Evolutionary conservation across 2,329 filamentous ascomycete species (phyloP), one percentile per base, ranked within the genome.

Genomic region (Neofusicoccum kwambonambiense): DNA sequence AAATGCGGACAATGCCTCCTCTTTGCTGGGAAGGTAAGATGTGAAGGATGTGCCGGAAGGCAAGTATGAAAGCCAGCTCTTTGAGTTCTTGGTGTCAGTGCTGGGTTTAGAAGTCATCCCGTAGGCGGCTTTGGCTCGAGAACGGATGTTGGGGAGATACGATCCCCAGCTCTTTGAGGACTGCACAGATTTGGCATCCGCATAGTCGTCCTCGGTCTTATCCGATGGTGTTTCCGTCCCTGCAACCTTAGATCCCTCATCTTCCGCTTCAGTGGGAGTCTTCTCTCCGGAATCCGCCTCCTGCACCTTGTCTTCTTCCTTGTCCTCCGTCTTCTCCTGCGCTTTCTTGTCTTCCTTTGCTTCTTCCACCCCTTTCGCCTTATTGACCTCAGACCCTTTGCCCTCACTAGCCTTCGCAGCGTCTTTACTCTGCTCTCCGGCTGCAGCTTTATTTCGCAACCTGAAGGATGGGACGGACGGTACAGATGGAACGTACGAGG

Each of bases 21-120:
- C 78, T 52, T 75, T 73, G 44, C 71, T 76, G 4, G 81, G 81
- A 5, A 83, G 75, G 64, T 83, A 83, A 57, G 74, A 80, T 13
- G 78, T 79, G 70, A 81, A 81, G 4, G 79, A 79, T 64, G 82
- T 77, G 9, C 81, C 81, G 11, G 79, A 79, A 1, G 79, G 79
- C 54, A 83, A 74, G 67, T 82, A 83, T 0, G 78, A 79, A 1
- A 75, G 76, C 81, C 81, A 83, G 50, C 77, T 78, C 67, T 77
- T 75, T 2, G 71, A 69, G 22, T 51, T 62, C 22, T 64, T 37
- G 35, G 76, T 69, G 7, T 34, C 35, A 1, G 31, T 31, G 54
- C 51, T 19, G 9, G 27, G 4, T 7, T 51, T 57, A 7, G 22
- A 27, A 22, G 22, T 27, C 31, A 19, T 34, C 2, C 15, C 56